Evolutionary conservation across 2,329 filamentous ascomycete genomes (phyloP), one percentile per base, ranked within the genome.

Genomic region (Aspergillus sp.): DNA sequence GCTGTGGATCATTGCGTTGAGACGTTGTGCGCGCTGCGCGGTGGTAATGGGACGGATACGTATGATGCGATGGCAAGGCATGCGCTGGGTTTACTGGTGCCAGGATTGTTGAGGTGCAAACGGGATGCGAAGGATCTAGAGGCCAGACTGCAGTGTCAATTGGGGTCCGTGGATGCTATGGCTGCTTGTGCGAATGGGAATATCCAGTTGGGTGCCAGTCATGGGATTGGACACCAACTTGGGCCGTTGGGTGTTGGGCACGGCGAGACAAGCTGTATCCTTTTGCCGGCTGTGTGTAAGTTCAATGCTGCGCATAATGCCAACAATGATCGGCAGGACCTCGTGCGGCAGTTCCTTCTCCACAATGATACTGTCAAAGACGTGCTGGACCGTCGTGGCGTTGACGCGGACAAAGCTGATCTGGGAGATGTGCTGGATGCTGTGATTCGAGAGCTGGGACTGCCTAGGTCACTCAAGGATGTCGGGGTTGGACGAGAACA

Each of bases 1-100:
- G 72, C 75, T 0, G 70, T 82, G 0, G 79, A 82, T 53, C 79
- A 82, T 56, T 81, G 78, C 48, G 73, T 82, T 3, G 79, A 82
- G 60, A 75, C 74, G 1, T 59, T 78, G 4, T 79, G 75, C 51
- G 74, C 73, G 1, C 56, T 72, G 1, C 52, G 59, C 1, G 58
- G 58, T 1, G 25, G 10, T 12, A 30, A 12, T 12, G 60, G 58
- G 7, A 70, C 64, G 2, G 38, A 53, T 0, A 57, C 58, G n/a
- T 64, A 63, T 5, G 72, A 75, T 7, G 57, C 60, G 1, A 59
- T 64, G 19, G 71, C 70, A 0, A 55, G 60, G 41, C 58, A 63
- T 44, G 75, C 72, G 0, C 54, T 79, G 30, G 53, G 60, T 2
- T 52, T 59, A 47, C 58, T 80, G 20, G 61, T 78, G 0, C 69